Conservation (phyloP, 345 rosid genomes). For the Microcos paniculata region DNA sequence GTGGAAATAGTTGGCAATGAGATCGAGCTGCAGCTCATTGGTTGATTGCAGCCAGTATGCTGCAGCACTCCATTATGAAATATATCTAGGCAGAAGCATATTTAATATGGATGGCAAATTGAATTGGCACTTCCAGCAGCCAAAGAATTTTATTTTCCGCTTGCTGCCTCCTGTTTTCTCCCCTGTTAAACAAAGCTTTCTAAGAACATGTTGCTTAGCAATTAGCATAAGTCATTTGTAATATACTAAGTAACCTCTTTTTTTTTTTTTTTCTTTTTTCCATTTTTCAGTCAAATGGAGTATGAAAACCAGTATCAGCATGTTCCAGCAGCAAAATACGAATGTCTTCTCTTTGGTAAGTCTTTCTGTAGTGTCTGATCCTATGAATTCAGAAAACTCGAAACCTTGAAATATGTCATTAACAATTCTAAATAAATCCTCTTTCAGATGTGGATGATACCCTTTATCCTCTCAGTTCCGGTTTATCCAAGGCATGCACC, state of each 20-base stretch:
- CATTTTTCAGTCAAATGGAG: constrained; percentile 28
- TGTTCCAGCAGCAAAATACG: constrained; percentile 44
- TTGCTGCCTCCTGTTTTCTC: no score
- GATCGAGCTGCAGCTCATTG: no score
- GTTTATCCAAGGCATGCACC: constrained; percentile 51
- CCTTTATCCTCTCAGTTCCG: constrained; percentile 61
- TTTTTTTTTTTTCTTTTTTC: not conserved
- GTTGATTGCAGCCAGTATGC: not conserved
- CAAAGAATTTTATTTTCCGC: no score
- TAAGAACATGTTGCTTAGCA: not conserved
- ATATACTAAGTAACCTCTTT: not conserved
- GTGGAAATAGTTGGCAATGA: not conserved
- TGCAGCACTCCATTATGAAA: not conserved
- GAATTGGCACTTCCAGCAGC: not conserved
- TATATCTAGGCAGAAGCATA: no score
- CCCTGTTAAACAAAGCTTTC: no score
- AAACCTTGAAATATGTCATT: not conserved
- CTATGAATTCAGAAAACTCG: not conserved
- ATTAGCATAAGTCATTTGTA: no score
- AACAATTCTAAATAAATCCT: not conserved
- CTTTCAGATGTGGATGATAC: constrained; percentile 70
- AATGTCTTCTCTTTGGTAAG: constrained; percentile 83
- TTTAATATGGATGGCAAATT: not conserved
- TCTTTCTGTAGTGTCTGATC: not conserved
- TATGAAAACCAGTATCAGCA: constrained; percentile 26